Evolutionary conservation across 164 flowering plant species (phyloP).

Genomic region (Protea cynaroides): DNA sequence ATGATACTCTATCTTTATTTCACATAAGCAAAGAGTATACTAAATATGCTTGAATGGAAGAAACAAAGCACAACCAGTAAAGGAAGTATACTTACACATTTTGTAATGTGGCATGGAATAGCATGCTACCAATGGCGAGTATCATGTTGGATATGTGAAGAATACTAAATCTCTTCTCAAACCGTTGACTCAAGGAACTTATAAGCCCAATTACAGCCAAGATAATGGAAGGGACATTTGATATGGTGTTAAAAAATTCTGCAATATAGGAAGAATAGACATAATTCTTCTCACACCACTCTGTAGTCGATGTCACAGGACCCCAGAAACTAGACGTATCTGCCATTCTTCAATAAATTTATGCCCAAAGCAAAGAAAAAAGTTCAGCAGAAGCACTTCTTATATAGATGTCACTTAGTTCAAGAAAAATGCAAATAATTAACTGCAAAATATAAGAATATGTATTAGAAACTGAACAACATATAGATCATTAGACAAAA

Average conservation of each 20-base stretch:
- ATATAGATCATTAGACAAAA: too few relatives aligned
- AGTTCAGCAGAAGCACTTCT: constrained; percentile 4
- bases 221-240: constrained; percentile 61
- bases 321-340: constrained; percentile 83
- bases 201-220: constrained; percentile 73
- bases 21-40: not conserved
- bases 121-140: constrained; percentile 77
- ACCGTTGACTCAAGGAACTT: constrained; percentile 68
- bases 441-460: constrained; percentile 16
- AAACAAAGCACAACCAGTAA: not conserved
- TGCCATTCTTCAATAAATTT: constrained; percentile 35
- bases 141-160: constrained; percentile 83
- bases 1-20: not conserved
- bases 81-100: constrained; percentile 51
- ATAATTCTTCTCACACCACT: constrained; percentile 81
- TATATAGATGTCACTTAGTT: not conserved
- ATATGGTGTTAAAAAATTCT: constrained; percentile 75
- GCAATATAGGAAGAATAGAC: constrained; percentile 66
- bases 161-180: constrained; percentile 81
- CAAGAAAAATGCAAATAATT: too few relatives aligned
- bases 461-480: not conserved
- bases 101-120: constrained; percentile 76
- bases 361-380: constrained; percentile 1
- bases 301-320: constrained; percentile 76
- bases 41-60: not conserved